Conservation (phyloP, 306 rosid genomes). For the Dryas octopetala region DNA sequence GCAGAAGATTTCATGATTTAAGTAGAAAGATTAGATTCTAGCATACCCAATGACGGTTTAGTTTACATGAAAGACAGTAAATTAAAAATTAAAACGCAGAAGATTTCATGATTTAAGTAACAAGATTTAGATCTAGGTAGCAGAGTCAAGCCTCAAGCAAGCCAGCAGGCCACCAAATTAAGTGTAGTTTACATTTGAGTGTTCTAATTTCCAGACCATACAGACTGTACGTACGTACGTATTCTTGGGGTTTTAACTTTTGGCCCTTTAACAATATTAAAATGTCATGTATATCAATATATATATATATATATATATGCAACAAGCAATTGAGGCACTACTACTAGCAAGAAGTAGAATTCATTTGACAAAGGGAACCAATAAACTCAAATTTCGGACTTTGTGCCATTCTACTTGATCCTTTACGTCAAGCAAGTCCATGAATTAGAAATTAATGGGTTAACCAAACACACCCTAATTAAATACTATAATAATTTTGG, state of each 20-base stretch:
- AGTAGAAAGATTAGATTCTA: slow-evolving; percentile 12
- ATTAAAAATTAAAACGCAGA: not conserved
- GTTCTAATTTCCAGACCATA: not conserved
- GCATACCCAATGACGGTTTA: too few species aligned
- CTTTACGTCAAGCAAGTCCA: too few species aligned
- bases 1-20: not conserved
- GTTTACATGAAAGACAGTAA: too few species aligned
- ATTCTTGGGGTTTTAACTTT: slow-evolving; percentile 8
- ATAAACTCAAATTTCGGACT: not conserved
- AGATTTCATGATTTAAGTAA: slow-evolving; percentile 7
- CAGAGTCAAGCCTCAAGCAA: too few species aligned
- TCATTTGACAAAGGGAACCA: not conserved
- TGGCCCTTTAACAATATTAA: not conserved
- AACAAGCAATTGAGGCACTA: not conserved
- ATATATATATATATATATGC: not conserved
- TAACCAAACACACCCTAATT: not conserved
- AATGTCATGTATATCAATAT: not conserved
- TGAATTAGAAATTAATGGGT: not conserved
- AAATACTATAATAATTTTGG: not conserved
- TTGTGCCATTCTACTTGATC: too few species aligned
- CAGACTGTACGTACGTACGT: not conserved
- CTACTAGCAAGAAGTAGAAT: not conserved
- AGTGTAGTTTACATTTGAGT: too few species aligned
- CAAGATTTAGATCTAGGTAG: slow-evolving; percentile 1
- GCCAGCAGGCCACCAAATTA: too few species aligned